Evolutionary conservation across 1,284 basidiomycete genomes (phyloP), one percentile per base, ranked within the genome.

Genomic region (Thecaphora thlaspeos): DNA sequence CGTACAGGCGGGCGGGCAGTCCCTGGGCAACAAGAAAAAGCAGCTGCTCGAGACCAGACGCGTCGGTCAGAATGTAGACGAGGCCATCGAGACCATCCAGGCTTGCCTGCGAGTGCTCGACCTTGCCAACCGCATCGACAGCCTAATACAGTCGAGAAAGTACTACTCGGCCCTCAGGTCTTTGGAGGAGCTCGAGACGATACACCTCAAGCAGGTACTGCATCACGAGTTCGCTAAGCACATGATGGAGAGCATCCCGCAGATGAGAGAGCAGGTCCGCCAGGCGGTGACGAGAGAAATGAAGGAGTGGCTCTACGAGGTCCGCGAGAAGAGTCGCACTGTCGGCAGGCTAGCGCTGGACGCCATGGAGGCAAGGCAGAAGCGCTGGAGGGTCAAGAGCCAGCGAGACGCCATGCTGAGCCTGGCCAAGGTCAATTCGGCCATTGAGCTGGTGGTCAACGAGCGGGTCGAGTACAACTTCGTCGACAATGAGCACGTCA

Each of bases 221-320:
- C 90, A 91, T 4, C 89, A 93, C 75, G 91, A 93, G 1, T 88
- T 98, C 79, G 94, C 93, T 65, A 88, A 90, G 48, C 88, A 95
- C 80, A 84, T 99, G 64, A 81, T 95, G 23, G 90, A 90, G 0
- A 92, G 91, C 0, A 81, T 98, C 24, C 95, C 95, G 1, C 92
- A 91, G 1, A 83, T 94, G 43, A 87, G 92, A 9, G 81, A 83
- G 19, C 88, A 91, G 66, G 90, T 99, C 74, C 91, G 93, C 76
- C 88, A 90, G 69, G 89, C 90, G 0, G 95, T 98, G 2, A 94
- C 90, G 0, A 88, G 91, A 0, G 90, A 92, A 9, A 88, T 92
- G 81, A 98, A 97, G 78, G 88, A 95, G 60, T 99, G 95, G 95
- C 81, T 99, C 23, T 86, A 94, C 48, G 91, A 97, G 71, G 92